Evolutionary conservation across 306 rosid species (phyloP), one percentile per base, ranked within the genome.

Genomic region (Trifolium dubium): DNA sequence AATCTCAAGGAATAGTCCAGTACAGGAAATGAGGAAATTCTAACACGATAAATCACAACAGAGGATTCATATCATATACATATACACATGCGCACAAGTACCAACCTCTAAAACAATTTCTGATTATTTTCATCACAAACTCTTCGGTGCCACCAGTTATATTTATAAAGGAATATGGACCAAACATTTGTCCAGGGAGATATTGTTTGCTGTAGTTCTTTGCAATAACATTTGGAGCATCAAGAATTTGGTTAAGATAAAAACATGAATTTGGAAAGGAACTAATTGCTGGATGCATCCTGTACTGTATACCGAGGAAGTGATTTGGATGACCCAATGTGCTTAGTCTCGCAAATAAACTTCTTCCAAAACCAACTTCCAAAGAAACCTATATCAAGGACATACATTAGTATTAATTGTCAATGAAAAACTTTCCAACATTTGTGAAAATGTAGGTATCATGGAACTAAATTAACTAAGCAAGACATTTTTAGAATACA

Each of bases 251-350:
- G 74, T 81, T 76, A 6, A 39, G 6, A 80, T 92, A 92, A 65
- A 89, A 89, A 30, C 62, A 68, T 9, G 79, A 76, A 84, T 92
- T 89, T 15, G 98, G 93, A 72, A 92, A 92, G 14, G 34, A 81
- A 69, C 93, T 89, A 59, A 92, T 86, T 5, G 88, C 85, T 14
- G 96, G 96, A 80, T 92, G 93, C 97, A 92, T 92, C 70, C 97
- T 76, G 80, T 92, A 92, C 67, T 92, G 97, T 55, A 80, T 64
- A 72, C 83, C 76, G 43, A 92, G 86, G 64, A 92, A 83, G 76
- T 88, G 87, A 53, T 81, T 88, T 4, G 87, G 62, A 67, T 83
- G 83, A 53, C 83, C 85, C 81, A 80, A 15, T 3, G 51, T 72
- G 82, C 81, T 82, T 34, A 88, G 71, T 77, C 98, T 86, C 75